Percentiles rank a stretch among this genome's conserved stretches.
These are phyloP conservation scores for Polyplosphaeria fusca DNA, from an alignment of 495 filamentous ascomycete species.

Conservation along the genomic window DNA sequence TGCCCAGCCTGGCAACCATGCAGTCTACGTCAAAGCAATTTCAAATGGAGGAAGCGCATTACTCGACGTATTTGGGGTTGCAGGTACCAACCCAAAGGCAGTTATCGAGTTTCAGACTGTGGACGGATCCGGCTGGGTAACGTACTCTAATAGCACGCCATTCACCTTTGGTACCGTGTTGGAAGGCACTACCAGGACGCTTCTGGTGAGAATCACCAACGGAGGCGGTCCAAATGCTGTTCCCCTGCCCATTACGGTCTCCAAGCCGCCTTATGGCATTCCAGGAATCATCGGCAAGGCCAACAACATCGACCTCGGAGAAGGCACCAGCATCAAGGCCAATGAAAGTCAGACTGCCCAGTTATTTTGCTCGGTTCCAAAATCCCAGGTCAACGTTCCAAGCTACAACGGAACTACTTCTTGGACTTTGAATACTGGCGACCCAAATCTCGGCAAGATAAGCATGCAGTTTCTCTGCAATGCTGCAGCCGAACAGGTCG, in stretches of 20 bases:
- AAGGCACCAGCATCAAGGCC: slow-evolving; percentile 47
- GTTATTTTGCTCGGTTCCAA: slow-evolving; percentile 48
- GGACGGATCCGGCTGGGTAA: slow-evolving; percentile 48
- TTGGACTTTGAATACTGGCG: slow-evolving; percentile 50
- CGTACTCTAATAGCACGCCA: slow-evolving; percentile 38
- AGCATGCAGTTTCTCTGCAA: slow-evolving; percentile 39
- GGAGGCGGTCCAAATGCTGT: slow-evolving; percentile 38
- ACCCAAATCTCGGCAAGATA: slow-evolving; percentile 45
- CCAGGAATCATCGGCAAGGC: slow-evolving; percentile 42
- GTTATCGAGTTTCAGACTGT: slow-evolving; percentile 48
- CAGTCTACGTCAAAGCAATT: slow-evolving; percentile 42
- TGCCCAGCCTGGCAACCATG: slow-evolving; percentile 41
- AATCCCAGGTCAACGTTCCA: slow-evolving; percentile 48
- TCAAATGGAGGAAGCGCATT: slow-evolving; percentile 46
- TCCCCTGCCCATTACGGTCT: slow-evolving; percentile 48
- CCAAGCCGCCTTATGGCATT: slow-evolving; percentile 48
- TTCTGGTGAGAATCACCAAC: slow-evolving; percentile 48
- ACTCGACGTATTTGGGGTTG: slow-evolving; percentile 42
- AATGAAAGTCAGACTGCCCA: slow-evolving; percentile 44
- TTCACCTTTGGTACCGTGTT: slow-evolving; percentile 50
- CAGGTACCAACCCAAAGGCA: slow-evolving; percentile 45
- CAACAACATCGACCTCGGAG: slow-evolving; percentile 50
- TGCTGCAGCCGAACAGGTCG: slow-evolving; percentile 39
- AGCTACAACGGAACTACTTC: slow-evolving; percentile 41
- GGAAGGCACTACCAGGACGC: slow-evolving; percentile 39